A percentile compares a stretch with the other conserved stretches of the same genome.
phyloP scores from a whole-genome alignment of 1,284 basidiomycete species.

The Rhodotorula glutinis region DNA sequence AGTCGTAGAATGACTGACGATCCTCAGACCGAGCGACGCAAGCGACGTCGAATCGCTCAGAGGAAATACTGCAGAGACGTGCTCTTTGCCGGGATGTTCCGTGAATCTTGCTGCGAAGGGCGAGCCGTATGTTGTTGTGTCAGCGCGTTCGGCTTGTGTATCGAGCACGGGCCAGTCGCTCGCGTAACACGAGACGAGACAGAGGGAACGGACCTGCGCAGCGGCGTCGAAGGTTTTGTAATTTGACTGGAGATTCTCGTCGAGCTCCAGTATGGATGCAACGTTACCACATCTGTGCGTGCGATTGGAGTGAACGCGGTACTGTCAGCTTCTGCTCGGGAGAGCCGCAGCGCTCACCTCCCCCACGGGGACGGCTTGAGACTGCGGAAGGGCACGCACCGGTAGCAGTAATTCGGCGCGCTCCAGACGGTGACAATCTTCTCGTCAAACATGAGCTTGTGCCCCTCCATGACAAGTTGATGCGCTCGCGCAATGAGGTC shows the following conservation, averaged over 20 bases:
- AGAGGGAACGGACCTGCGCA: slow-evolving; percentile 31
- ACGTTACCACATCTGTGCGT: slow-evolving; percentile 79
- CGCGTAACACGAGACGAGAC: not conserved
- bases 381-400: slow-evolving; percentile 56
- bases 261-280: slow-evolving; percentile 84
- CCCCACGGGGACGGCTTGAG: no score
- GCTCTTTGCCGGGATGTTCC: slow-evolving; percentile 41
- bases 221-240: slow-evolving; percentile 87
- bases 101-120: slow-evolving; percentile 27
- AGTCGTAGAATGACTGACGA: not conserved
- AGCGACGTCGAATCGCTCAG: not conserved
- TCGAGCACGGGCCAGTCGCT: no score
- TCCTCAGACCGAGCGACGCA: not conserved
- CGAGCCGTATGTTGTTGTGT: not conserved
- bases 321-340: not conserved
- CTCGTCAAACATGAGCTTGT: slow-evolving; percentile 95
- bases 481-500: slow-evolving; percentile 95
- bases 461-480: slow-evolving; percentile 95
- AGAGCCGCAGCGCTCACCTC: not conserved
- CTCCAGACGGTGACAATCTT: slow-evolving; percentile 98
- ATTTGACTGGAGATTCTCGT: slow-evolving; percentile 83
- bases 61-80: slow-evolving; percentile 43
- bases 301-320: not conserved
- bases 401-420: slow-evolving; percentile 97
- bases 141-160: not conserved